Evolutionary conservation across 179 eudicot genomes (phyloP).

Genomic region (Gypsophila paniculata): DNA sequence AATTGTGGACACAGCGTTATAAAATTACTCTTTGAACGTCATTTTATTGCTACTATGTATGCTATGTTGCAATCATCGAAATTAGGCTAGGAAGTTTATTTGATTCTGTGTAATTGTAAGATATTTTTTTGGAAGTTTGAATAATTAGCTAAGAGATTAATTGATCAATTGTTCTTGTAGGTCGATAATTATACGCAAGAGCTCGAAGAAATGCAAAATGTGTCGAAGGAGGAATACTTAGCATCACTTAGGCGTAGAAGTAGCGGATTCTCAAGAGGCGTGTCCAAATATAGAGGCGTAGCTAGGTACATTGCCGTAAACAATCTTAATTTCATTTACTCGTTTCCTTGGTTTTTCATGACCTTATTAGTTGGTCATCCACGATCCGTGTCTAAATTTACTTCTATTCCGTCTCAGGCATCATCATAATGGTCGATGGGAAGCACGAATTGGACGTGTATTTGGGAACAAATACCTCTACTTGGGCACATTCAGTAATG

Average conservation of each 20-base stretch:
- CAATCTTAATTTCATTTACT: background rate
- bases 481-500: slow-evolving; percentile 57
- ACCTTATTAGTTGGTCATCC: background rate
- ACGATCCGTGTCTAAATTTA: background rate
- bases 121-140: too few relatives aligned
- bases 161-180: slow-evolving; percentile 33
- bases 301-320: slow-evolving; percentile 50
- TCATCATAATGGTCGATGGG: slow-evolving; percentile 64
- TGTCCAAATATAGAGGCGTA: slow-evolving; percentile 88
- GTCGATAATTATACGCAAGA: slow-evolving; percentile 58
- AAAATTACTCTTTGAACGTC: too few relatives aligned
- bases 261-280: slow-evolving; percentile 89
- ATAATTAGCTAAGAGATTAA: too few relatives aligned
- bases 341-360: background rate
- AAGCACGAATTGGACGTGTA: slow-evolving; percentile 58
- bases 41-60: too few relatives aligned
- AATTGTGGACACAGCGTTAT: too few relatives aligned
- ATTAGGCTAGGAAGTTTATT: too few relatives aligned
- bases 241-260: slow-evolving; percentile 73
- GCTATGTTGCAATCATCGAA: too few relatives aligned
- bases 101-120: too few relatives aligned
- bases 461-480: slow-evolving; percentile 57
- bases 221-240: slow-evolving; percentile 69
- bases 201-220: slow-evolving; percentile 63
- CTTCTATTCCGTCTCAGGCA: slow-evolving; percentile 33